Evolutionary conservation across 2,329 filamentous ascomycete species (phyloP).

Genomic region (Knufia petricola): DNA sequence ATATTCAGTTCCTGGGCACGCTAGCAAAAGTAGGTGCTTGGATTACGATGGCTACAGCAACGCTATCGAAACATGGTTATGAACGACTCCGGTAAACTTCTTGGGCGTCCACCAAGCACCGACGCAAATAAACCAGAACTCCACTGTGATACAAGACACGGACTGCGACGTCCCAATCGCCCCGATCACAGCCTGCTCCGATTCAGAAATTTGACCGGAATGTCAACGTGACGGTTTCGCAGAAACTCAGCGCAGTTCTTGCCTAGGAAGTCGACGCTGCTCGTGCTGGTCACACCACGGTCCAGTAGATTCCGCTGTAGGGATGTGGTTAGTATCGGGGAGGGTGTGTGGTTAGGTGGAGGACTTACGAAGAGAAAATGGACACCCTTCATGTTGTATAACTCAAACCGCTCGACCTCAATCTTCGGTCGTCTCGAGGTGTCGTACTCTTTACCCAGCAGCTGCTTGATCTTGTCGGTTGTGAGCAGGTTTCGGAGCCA

Average conservation of each 20-base stretch:
- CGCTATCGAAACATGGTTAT: too few relatives aligned
- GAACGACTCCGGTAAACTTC: too few relatives aligned
- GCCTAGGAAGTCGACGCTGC: conserved; percentile 31
- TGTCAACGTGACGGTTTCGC: conserved; percentile 28
- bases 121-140: too few relatives aligned
- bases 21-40: too few relatives aligned
- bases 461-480: conserved; percentile 18
- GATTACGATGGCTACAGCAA: too few relatives aligned
- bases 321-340: too few relatives aligned
- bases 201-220: conserved; percentile 28
- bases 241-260: conserved; percentile 34
- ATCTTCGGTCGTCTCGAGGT: conserved; percentile 17
- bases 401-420: conserved; percentile 39
- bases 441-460: conserved; percentile 33
- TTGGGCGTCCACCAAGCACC: too few relatives aligned
- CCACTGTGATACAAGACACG: too few relatives aligned
- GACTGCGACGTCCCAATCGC: too few relatives aligned
- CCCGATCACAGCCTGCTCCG: conserved; percentile 24
- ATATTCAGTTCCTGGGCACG: too few relatives aligned
- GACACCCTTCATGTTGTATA: conserved; percentile 34
- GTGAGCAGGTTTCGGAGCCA: conserved; percentile 25
- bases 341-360: too few relatives aligned
- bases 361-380: conserved; percentile 34
- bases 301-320: conserved; percentile 31
- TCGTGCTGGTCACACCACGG: conserved; percentile 29